A percentile compares a stretch with the other conserved stretches of the same genome.
Evolutionary conservation across 2,329 filamentous ascomycete species (phyloP).

Genomic region (Xylaria multiplex): DNA sequence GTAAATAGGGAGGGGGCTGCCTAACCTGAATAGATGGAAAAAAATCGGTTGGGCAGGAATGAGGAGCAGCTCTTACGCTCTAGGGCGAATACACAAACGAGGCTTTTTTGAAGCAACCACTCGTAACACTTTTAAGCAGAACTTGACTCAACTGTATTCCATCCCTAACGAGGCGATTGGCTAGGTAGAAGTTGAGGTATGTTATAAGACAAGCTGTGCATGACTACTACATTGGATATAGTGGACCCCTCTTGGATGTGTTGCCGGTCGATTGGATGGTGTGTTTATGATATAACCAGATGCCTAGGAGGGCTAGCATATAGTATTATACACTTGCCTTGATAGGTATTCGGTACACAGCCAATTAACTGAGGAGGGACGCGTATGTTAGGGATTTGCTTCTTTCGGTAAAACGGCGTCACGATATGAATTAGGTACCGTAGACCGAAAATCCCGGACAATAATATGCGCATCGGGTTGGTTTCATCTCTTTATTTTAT

Average conservation of each 20-base stretch:
- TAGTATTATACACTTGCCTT: background rate
- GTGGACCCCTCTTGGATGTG: conserved; percentile 6
- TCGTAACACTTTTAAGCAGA: background rate
- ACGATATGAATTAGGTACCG: conserved; percentile 36
- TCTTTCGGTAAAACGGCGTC: conserved; percentile 34
- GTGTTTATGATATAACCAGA: background rate
- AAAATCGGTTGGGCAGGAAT: conserved; percentile 4
- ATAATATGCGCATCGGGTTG: conserved; percentile 19
- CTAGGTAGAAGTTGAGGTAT: background rate
- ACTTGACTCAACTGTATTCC: background rate
- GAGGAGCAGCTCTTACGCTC: too few species aligned
- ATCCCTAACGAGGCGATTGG: conserved; percentile 1
- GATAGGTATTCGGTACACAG: background rate
- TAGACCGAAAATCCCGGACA: background rate
- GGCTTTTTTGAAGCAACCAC: conserved; percentile 1
- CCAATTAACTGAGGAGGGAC: conserved; percentile 1
- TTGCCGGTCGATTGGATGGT: conserved; percentile 1
- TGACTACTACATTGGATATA: background rate
- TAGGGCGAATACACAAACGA: background rate
- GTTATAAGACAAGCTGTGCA: background rate
- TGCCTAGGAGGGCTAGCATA: conserved; percentile 2
- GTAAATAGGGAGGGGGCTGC: background rate
- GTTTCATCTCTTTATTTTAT: conserved; percentile 24
- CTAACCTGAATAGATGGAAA: background rate
- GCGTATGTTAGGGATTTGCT: background rate